Evolutionary conservation across 2,329 filamentous ascomycete genomes (phyloP).

Genomic region (Beauveria scarabaeidicola): DNA sequence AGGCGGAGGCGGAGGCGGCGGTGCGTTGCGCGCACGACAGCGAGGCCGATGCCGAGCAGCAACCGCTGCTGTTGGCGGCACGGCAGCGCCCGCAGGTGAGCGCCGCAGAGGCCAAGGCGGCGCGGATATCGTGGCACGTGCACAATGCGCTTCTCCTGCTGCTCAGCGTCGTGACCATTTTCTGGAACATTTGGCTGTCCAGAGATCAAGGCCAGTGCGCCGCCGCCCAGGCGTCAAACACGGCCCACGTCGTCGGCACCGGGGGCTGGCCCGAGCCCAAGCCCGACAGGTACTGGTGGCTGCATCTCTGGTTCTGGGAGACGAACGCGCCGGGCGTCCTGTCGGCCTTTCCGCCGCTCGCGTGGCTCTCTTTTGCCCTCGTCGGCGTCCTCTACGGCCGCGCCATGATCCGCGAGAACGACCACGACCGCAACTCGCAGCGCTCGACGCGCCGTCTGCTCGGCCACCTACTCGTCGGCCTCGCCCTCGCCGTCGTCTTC

Average conservation of each 20-base stretch:
- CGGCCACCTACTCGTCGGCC: constrained; percentile 20
- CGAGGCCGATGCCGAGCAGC: constrained; percentile 22
- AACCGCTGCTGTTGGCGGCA: constrained; percentile 18
- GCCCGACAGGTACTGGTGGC: constrained; percentile 16
- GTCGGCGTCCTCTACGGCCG: constrained; percentile 36
- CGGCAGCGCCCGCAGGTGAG: neutral
- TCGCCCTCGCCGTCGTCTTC: constrained; percentile 29
- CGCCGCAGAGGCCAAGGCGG: neutral
- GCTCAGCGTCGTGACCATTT: constrained; percentile 30
- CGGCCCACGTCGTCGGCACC: neutral
- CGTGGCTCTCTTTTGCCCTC: constrained; percentile 38
- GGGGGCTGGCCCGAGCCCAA: neutral
- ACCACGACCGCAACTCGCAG: constrained; percentile 8
- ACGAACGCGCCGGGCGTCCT: constrained; percentile 22
- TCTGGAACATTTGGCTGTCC: constrained; percentile 40
- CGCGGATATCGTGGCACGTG: constrained; percentile 30
- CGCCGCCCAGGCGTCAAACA: neutral
- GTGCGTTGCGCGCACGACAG: neutral
- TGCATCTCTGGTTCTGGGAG: constrained; percentile 34
- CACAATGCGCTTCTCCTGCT: constrained; percentile 30
- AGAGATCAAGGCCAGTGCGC: constrained; percentile 29
- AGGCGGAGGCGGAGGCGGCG: neutral
- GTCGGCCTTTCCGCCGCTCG: constrained; percentile 36
- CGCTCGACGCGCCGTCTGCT: constrained; percentile 20
- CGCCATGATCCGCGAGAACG: neutral